Percentiles rank a stretch among this genome's conserved stretches.
Evolutionary conservation across 2,329 filamentous ascomycete species (phyloP).

Genomic region (Huntiella decipiens): DNA sequence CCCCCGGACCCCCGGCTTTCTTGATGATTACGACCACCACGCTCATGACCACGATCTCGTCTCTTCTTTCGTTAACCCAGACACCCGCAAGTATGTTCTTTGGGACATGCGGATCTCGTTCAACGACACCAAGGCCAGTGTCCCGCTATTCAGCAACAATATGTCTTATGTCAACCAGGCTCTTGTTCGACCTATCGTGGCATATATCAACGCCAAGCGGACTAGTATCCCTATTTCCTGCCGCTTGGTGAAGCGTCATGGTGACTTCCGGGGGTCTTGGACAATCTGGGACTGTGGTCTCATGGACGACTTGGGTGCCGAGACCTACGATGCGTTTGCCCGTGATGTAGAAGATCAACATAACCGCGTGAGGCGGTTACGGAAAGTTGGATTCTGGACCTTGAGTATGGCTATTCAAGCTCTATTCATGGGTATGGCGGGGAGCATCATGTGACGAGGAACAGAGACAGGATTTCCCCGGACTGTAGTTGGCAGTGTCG

Average conservation of each 20-base stretch:
- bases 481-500: no score
- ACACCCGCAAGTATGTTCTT: conserved; percentile 63
- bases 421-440: conserved; percentile 84
- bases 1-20: conserved; percentile 5
- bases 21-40: conserved; percentile 11
- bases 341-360: conserved; percentile 79
- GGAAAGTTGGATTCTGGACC: conserved; percentile 94
- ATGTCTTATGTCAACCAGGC: conserved; percentile 94
- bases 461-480: background rate
- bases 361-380: conserved; percentile 67
- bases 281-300: conserved; percentile 82
- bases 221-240: conserved; percentile 94
- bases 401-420: conserved; percentile 82
- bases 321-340: conserved; percentile 89
- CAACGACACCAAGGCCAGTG: conserved; percentile 81
- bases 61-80: conserved; percentile 17
- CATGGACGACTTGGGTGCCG: conserved; percentile 81
- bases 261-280: conserved; percentile 92
- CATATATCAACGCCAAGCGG: conserved; percentile 89
- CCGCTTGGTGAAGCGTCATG: conserved; percentile 72
- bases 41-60: conserved; percentile 3
- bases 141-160: conserved; percentile 76
- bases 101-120: conserved; percentile 92
- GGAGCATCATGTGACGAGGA: conserved; percentile 40
- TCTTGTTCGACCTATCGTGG: conserved; percentile 84